Conservation (phyloP, 2,329 filamentous ascomycete genomes). For the Huntiella omanensis region DNA sequence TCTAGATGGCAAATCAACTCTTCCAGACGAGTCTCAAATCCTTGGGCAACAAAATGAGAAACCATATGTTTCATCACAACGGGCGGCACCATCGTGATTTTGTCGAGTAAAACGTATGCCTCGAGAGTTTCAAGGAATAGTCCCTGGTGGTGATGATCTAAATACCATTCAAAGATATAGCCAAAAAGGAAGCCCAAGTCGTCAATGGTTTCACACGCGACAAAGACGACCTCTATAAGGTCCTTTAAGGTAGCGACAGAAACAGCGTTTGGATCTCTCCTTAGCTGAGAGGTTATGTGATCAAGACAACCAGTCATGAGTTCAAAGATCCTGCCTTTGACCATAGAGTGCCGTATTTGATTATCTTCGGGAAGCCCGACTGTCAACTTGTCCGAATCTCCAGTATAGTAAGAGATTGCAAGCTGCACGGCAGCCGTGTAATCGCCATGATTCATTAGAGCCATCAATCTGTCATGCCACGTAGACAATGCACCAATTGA, state of each 20-base stretch:
- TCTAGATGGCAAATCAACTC: slow-evolving; percentile 90
- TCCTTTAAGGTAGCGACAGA: slow-evolving; percentile 22
- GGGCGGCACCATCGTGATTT: slow-evolving; percentile 59
- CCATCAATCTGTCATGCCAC: slow-evolving; percentile 86
- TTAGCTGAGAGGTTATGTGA: slow-evolving; percentile 28
- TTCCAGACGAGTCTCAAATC: slow-evolving; percentile 62
- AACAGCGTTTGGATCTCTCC: slow-evolving; percentile 1
- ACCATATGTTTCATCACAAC: slow-evolving; percentile 74
- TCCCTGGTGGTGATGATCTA: slow-evolving; percentile 32
- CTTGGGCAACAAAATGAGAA: slow-evolving; percentile 56
- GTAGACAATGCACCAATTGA: slow-evolving; percentile 86
- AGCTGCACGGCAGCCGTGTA: slow-evolving; percentile 81
- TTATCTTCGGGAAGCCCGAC: slow-evolving; percentile 83
- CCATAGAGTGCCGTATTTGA: slow-evolving; percentile 54
- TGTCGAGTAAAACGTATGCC: slow-evolving; percentile 64
- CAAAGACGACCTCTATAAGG: slow-evolving; percentile 66
- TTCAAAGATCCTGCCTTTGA: slow-evolving; percentile 74
- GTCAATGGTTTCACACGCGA: slow-evolving; percentile 58
- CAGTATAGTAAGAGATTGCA: slow-evolving; percentile 81
- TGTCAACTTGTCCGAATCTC: slow-evolving; percentile 81
- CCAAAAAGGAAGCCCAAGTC: slow-evolving; percentile 78
- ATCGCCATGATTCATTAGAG: slow-evolving; percentile 91
- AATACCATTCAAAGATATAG: slow-evolving; percentile 76
- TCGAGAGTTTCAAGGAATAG: slow-evolving; percentile 81
- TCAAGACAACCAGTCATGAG: slow-evolving; percentile 86